Percentiles rank a stretch among this genome's conserved stretches.
phyloP scores from a whole-genome alignment of 2,329 filamentous ascomycete genomes.

The Colletotrichum sp. region DNA sequence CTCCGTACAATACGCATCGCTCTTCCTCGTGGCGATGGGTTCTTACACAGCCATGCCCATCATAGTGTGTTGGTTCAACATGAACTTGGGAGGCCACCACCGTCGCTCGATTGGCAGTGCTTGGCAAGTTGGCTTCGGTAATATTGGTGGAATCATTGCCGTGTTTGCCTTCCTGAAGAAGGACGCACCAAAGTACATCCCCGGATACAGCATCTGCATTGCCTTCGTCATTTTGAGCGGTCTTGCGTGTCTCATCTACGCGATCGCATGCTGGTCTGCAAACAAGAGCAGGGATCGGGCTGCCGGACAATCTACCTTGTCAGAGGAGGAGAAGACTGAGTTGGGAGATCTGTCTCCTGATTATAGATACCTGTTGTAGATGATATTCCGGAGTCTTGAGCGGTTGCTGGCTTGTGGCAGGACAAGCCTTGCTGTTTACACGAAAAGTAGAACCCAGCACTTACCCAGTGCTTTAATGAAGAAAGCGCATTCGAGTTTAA shows the following conservation, averaged over 20 bases:
- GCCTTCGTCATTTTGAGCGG: constrained; percentile 74
- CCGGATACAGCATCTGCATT: constrained; percentile 80
- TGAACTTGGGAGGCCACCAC: constrained; percentile 78
- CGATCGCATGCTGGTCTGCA: constrained; percentile 58
- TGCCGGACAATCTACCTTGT: constrained; percentile 49
- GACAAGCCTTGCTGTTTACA: neutral
- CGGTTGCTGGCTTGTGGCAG: neutral
- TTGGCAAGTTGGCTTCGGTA: constrained; percentile 81
- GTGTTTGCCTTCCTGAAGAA: constrained; percentile 71
- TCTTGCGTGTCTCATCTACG: constrained; percentile 66
- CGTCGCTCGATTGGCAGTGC: constrained; percentile 73
- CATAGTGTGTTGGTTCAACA: constrained; percentile 82
- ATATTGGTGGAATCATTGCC: constrained; percentile 80
- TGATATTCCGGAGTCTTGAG: neutral
- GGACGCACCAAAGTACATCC: constrained; percentile 73
- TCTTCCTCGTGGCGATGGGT: constrained; percentile 84
- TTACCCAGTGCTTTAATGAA: neutral
- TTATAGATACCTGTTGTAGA: constrained; percentile 62
- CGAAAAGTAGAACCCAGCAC: neutral
- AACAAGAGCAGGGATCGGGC: constrained; percentile 64
- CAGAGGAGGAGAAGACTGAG: constrained; percentile 66
- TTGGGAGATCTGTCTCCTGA: constrained; percentile 65
- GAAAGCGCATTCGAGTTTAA: neutral
- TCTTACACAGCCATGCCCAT: constrained; percentile 90
- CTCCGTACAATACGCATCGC: constrained; percentile 74